These are phyloP conservation scores for Craterostigma plantagineum DNA, from an alignment of 257 asterid genomes.

Conservation along the genomic window DNA sequence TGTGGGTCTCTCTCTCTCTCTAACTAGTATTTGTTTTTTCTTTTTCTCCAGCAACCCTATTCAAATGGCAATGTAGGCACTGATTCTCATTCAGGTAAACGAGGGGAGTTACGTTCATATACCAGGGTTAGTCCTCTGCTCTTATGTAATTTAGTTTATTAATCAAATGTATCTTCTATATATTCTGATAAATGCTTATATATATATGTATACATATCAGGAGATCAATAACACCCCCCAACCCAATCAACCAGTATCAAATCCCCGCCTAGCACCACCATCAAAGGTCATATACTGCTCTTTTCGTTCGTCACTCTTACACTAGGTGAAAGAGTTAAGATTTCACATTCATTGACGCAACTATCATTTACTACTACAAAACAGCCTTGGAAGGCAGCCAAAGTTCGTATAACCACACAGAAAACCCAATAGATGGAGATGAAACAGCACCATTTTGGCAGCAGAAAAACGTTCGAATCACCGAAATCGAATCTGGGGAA, in stretches of 20 bases:
- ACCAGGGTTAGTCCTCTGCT: background rate
- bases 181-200: no score
- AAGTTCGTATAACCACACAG: no score
- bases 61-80: constrained; percentile 49
- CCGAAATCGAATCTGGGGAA: constrained; percentile 40
- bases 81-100: constrained; percentile 52
- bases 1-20: no score
- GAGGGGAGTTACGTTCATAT: constrained; percentile 8
- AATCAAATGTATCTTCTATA: no score
- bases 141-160: constrained; percentile 1
- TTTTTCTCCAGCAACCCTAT: constrained; percentile 51
- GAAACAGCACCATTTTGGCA: constrained; percentile 43
- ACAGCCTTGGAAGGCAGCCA: constrained; percentile 83
- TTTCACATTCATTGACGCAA: no score
- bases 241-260: no score
- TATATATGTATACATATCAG: no score
- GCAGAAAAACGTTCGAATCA: constrained; percentile 34
- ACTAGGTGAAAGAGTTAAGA: no score
- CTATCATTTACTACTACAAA: constrained; percentile 11
- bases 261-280: no score
- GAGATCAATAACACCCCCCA: no score
- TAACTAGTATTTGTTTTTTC: background rate
- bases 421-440: constrained; percentile 35
- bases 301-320: no score
- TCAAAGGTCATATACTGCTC: no score